Evolutionary conservation across 768 basidiomycete species (phyloP), one percentile per base, ranked within the genome.

Genomic region (Amanita inopinata): DNA sequence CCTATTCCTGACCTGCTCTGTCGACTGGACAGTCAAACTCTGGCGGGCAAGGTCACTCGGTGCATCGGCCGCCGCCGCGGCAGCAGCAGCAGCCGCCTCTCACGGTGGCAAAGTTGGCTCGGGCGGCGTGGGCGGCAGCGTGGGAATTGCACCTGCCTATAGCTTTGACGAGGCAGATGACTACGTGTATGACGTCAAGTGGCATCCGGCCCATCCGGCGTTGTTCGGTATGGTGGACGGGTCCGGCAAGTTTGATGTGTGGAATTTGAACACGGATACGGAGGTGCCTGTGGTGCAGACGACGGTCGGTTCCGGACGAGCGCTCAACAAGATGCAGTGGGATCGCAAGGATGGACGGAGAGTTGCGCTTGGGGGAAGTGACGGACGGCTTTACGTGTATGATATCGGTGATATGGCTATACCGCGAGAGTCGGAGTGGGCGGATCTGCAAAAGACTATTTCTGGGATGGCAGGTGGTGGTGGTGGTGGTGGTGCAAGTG

Each of bases 161-260:
- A 91, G 89, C 30, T 98, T 99, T 54, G 94, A 99, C 51, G 94
- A 97, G 61, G 88, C 92, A 9, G 91, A 93, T 56, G 96, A 99
- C 60, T 97, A 98, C 58, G 94, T 99, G 7, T 98, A 96, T 63
- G 96, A 97, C 64, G 93, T 90, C 34, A 88, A 84, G 59, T 99
- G 96, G 96, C 96, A 99, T 58, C 92, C 94, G 4, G 70, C 78
- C 10, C 93, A 99, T 62, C 96, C 96, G 10, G 91, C 94, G 1
- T 48, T 93, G 35, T 99, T 98, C 58, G 93, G 88, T 15, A 80
- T 80, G 3, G 96, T 89, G 2, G 92, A 98, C 57, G 96, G 96
- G 2, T 84, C 87, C 1, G 96, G 93, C 18, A 86, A 83, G 60
- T 97, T 99, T 60, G 90, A 97, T 55, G 56, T 99, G 28, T 99